phyloP scores from a whole-genome alignment of 2,329 filamentous ascomycete genomes.

The Fusarium floridanum region DNA sequence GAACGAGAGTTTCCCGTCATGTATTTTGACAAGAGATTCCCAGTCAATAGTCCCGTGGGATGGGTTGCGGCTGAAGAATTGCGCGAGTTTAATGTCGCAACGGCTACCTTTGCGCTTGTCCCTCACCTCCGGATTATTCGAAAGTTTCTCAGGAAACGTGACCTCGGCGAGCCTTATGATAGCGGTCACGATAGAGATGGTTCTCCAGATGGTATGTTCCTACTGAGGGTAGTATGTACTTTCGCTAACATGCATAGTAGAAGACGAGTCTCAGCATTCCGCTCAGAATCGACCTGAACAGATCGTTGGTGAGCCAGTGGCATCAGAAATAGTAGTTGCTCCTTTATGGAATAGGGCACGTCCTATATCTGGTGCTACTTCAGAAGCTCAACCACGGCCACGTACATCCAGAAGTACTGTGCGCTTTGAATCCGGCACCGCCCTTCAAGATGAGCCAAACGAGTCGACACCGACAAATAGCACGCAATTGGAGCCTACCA shows the following conservation, averaged over 20 bases:
- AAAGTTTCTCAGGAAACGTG: constrained; percentile 11
- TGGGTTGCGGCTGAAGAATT: constrained; percentile 34
- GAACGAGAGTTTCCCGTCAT: constrained; percentile 38
- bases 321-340: too few relatives aligned
- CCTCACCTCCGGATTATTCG: constrained; percentile 13
- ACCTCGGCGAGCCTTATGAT: too few relatives aligned
- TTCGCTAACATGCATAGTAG: neutral
- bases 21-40: constrained; percentile 37
- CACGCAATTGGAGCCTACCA: neutral
- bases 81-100: constrained; percentile 13
- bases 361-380: too few relatives aligned
- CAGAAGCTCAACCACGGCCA: too few relatives aligned
- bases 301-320: too few relatives aligned
- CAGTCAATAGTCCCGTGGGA: constrained; percentile 32
- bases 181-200: neutral
- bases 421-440: neutral
- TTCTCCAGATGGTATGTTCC: neutral
- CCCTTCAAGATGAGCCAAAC: neutral
- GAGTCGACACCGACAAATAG: neutral
- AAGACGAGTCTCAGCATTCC: too few relatives aligned
- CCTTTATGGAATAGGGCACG: too few relatives aligned
- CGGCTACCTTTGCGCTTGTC: constrained; percentile 6
- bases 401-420: too few relatives aligned
- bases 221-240: neutral
- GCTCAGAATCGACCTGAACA: too few relatives aligned